Percentiles rank a stretch among this genome's conserved stretches.
Evolutionary conservation across 192 early-diverging fungal species (phyloP).

Genomic region (Ambispora gerdemannii): DNA sequence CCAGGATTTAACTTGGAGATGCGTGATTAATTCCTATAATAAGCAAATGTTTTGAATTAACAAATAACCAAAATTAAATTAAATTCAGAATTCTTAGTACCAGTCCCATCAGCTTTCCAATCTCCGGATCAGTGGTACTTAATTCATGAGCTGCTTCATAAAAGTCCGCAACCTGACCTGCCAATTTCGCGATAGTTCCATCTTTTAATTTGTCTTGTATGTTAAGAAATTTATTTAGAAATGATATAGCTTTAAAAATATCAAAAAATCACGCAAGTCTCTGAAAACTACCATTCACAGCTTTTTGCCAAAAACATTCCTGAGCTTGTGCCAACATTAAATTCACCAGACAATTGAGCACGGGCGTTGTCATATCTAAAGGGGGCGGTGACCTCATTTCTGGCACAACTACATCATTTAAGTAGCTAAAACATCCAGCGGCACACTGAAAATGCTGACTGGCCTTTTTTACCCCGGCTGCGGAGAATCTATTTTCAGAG

Average conservation of each 20-base stretch:
- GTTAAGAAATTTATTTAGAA: neutral
- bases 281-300: conserved; percentile 50
- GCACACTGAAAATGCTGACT: conserved; percentile 80
- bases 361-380: conserved; percentile 64
- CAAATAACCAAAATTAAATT: too few species aligned
- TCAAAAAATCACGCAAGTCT: neutral
- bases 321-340: conserved; percentile 94
- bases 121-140: conserved; percentile 52
- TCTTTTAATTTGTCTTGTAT: conserved; percentile 73
- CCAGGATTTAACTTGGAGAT: conserved; percentile 69
- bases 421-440: conserved; percentile 70
- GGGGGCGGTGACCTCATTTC: conserved; percentile 65
- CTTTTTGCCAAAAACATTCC: conserved; percentile 89
- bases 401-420: conserved; percentile 56
- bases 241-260: neutral
- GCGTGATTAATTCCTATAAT: conserved; percentile 40
- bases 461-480: conserved; percentile 76
- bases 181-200: conserved; percentile 71
- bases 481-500: conserved; percentile 62
- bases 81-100: neutral
- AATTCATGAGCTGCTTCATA: conserved; percentile 68
- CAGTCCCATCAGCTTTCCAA: conserved; percentile 15
- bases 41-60: conserved; percentile 25
- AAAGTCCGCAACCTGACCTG: conserved; percentile 66
- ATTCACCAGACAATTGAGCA: conserved; percentile 64